Conservation (phyloP, 176 grass and related monocot species). For the Saccharum spontaneum region DNA sequence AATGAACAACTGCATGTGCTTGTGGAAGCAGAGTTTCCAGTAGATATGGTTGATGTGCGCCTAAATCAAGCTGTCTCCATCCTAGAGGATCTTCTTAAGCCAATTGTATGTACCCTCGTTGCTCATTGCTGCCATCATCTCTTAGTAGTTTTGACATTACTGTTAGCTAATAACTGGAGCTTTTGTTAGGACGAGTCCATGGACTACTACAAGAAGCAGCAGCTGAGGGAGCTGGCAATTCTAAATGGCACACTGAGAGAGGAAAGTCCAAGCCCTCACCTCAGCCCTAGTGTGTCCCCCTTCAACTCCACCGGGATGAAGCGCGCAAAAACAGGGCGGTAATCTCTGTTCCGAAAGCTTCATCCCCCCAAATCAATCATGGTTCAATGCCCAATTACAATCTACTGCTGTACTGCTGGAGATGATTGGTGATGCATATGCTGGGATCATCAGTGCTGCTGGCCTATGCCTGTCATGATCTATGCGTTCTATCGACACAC, state of each 20-base stretch:
- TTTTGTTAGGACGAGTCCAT: constrained; percentile 83
- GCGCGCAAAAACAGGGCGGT: constrained; percentile 89
- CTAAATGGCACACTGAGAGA: constrained; percentile 91
- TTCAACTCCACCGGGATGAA: constrained; percentile 93
- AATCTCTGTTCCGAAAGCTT: constrained; percentile 25
- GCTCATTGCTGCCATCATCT: neutral
- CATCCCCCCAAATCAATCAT: neutral
- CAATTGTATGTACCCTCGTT: constrained; percentile 58
- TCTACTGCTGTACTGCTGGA: constrained; percentile 40
- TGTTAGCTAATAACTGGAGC: constrained; percentile 32
- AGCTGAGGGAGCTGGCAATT: constrained; percentile 90
- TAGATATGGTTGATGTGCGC: constrained; percentile 75
- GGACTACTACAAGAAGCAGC: constrained; percentile 98
- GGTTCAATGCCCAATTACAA: constrained; percentile 34
- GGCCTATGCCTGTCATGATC: constrained; percentile 57
- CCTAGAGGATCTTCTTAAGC: constrained; percentile 94
- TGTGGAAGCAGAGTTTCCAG: constrained; percentile 92
- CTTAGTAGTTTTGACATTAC: neutral
- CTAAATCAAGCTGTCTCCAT: constrained; percentile 83
- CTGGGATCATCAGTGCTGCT: constrained; percentile 50
- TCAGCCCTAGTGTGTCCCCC: constrained; percentile 87
- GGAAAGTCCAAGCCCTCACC: constrained; percentile 79
- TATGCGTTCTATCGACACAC: constrained; percentile 34
- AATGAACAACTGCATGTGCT: constrained; percentile 96
- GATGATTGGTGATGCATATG: constrained; percentile 57